phyloP scores from a whole-genome alignment of 345 rosid species.

The Excoecaria agallocha region DNA sequence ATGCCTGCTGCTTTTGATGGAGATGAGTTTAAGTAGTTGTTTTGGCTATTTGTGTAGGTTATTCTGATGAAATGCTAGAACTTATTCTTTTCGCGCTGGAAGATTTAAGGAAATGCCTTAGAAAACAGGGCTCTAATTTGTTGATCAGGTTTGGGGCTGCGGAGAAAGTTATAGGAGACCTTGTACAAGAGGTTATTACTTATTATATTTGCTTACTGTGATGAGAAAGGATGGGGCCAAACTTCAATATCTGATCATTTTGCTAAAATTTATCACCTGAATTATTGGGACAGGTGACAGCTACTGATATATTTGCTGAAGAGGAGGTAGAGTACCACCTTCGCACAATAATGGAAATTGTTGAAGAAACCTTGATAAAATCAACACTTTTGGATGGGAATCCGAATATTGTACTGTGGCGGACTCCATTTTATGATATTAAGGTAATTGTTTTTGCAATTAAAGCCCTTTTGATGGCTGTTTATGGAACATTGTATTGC shows the following conservation, averaged over 20 bases:
- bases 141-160: slow-evolving; percentile 72
- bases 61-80: slow-evolving; percentile 68
- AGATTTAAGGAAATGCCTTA: slow-evolving; percentile 56
- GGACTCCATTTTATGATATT: slow-evolving; percentile 65
- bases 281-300: slow-evolving; percentile 54
- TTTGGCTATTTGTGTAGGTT: slow-evolving; percentile 44
- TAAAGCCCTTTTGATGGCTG: not conserved
- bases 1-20: not conserved
- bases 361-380: slow-evolving; percentile 36
- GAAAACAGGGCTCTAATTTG: slow-evolving; percentile 66
- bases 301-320: slow-evolving; percentile 56
- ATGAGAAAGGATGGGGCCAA: slow-evolving; percentile 16
- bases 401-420: slow-evolving; percentile 47
- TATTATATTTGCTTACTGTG: not conserved
- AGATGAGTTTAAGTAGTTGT: not conserved
- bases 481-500: not conserved
- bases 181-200: slow-evolving; percentile 56
- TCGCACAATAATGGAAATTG: slow-evolving; percentile 34
- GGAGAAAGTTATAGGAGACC: slow-evolving; percentile 54
- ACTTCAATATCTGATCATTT: slow-evolving; percentile 5
- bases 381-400: slow-evolving; percentile 27
- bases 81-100: slow-evolving; percentile 59
- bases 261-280: slow-evolving; percentile 9
- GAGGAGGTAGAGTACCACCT: slow-evolving; percentile 75
- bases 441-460: slow-evolving; percentile 37